A percentile compares a stretch with the other conserved stretches of the same genome.
phyloP scores from a whole-genome alignment of 2,329 filamentous ascomycete genomes.

The Fusarium sp. region DNA sequence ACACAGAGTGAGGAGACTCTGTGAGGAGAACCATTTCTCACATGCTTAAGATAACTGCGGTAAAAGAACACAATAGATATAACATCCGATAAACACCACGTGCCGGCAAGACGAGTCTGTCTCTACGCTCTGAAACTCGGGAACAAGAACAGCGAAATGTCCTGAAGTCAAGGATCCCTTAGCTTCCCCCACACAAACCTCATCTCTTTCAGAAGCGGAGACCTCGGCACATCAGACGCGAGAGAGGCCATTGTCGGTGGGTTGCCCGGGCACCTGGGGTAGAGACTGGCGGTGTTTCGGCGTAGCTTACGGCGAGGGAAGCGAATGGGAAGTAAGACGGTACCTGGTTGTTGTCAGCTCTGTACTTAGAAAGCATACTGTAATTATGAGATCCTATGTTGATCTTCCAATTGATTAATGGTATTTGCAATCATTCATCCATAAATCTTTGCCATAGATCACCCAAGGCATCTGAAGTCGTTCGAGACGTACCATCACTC shows the following conservation, averaged over 20 bases:
- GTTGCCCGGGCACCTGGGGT: constrained; percentile 45
- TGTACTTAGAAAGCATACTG: no score
- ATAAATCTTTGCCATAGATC: no score
- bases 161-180: constrained; percentile 16
- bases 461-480: no score
- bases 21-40: constrained; percentile 30
- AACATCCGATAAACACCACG: constrained; percentile 5
- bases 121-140: constrained; percentile 16
- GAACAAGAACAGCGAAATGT: constrained; percentile 27
- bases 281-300: constrained; percentile 44
- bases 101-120: constrained; percentile 10
- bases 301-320: constrained; percentile 47
- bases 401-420: not conserved
- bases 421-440: no score
- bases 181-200: constrained; percentile 38
- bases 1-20: constrained; percentile 10
- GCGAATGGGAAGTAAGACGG: not conserved
- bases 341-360: no score
- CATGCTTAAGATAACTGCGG: constrained; percentile 18
- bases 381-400: not conserved
- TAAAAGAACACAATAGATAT: not conserved
- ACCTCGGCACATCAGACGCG: constrained; percentile 47
- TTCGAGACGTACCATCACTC: constrained; percentile 7
- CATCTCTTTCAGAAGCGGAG: constrained; percentile 40
- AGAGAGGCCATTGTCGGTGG: constrained; percentile 40